phyloP scores from a whole-genome alignment of 2,329 filamentous ascomycete species.

The Bretziella fagacearum region DNA sequence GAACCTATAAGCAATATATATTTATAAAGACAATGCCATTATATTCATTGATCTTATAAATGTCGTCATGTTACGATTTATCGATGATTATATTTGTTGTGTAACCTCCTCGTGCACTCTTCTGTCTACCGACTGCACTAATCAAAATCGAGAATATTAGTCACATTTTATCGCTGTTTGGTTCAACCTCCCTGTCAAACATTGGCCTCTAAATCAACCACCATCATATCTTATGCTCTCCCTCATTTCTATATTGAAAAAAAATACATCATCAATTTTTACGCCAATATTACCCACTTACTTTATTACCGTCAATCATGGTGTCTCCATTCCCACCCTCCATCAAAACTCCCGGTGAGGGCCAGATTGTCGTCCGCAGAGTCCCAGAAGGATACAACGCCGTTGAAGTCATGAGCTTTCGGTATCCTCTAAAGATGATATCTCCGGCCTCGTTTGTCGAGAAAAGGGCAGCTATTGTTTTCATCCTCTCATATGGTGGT shows the following conservation, averaged over 20 bases:
- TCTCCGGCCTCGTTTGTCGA: slow-evolving; percentile 52
- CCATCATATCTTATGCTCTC: background rate
- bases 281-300: too few relatives aligned
- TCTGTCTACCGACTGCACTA: background rate
- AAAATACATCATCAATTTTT: too few relatives aligned
- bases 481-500: slow-evolving; percentile 85
- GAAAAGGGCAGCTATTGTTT: slow-evolving; percentile 58
- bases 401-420: slow-evolving; percentile 62
- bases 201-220: too few relatives aligned
- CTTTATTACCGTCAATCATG: slow-evolving; percentile 22
- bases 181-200: too few relatives aligned
- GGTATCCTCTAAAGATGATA: slow-evolving; percentile 90
- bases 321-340: slow-evolving; percentile 62
- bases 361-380: slow-evolving; percentile 55
- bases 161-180: slow-evolving; percentile 1
- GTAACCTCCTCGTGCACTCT: too few relatives aligned
- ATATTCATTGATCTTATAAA: too few relatives aligned
- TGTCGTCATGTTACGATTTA: too few relatives aligned
- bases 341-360: slow-evolving; percentile 58
- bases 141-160: background rate
- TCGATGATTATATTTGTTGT: background rate
- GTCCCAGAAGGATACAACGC: slow-evolving; percentile 56
- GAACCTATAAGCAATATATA: background rate
- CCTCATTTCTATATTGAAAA: too few relatives aligned
- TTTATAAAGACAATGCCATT: background rate